Evolutionary conservation across 306 rosid species (phyloP), one percentile per base, ranked within the genome.

Genomic region (Pyrus bretschneideri): DNA sequence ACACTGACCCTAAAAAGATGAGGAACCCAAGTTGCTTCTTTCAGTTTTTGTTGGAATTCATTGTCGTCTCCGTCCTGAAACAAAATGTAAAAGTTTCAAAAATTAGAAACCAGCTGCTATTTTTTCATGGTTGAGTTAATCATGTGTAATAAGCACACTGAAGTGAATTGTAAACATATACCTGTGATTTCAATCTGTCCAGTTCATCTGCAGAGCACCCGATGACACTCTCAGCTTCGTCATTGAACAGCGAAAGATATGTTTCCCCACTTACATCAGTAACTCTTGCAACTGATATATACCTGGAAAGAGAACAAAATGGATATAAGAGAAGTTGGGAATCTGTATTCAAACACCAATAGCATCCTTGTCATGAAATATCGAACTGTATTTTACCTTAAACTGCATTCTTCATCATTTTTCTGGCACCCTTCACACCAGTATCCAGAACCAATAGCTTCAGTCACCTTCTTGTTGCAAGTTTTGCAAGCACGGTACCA

Each of bases 381-480:
- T 62, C 27, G 11, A 58, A 45, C 23, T 27, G 27, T 23, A 6
- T 57, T 62, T 67, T 82, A 89, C 98, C 93, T 88, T 87, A 92
- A 73, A 70, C 73, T 86, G 87, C 96, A 86, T 14, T 89, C 91
- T 30, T 86, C 96, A 59, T 86, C 89, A 17, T 77, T 89, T 87
- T 88, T 91, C 91, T 92, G 98, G 85, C 98, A 95, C 52, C 86
- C 87, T 76, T 95, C 99, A 4, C 99, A 95, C 98, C 98, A 92
- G 57, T 83, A 92, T 55, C 92, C 97, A 78, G 87, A 78, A 9
- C 89, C 96, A 67, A 89, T 67, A 62, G 90, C 84, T 29, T 92
- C 97, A 27, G 93, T 91, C 38, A 93, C 97, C 69, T 95, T 95
- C 87, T 88, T 95, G 80, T 88, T 92, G 83, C 99, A 95, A 29